Evolutionary conservation across 2,329 filamentous ascomycete genomes (phyloP), one percentile per base, ranked within the genome.

Genomic region (Nemania sp.): DNA sequence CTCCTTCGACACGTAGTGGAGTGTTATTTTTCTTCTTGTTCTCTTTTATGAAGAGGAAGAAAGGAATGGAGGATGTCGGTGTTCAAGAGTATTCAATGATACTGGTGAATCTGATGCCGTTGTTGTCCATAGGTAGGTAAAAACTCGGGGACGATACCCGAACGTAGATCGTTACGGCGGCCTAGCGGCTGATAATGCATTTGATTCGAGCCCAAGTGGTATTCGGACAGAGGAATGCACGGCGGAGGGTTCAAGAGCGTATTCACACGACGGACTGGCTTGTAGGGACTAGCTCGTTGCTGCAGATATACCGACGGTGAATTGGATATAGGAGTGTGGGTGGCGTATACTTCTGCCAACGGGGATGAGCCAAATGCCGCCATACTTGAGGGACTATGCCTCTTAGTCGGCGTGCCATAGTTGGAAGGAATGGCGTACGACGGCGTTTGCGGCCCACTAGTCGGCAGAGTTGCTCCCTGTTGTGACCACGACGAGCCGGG

Each of bases 211-310:
- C 80, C 74, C 49, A 89, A 76, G 61, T 88, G 79, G 67, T 91
- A 88, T 63, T 89, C 82, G 59, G 93, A 87, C 59, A 95, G 81
- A 6, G 90, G 90, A 7, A 85, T 80, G 20, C 90, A 89, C 0
- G 91, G 89, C 6, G 91, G 90, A 26, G 92, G 92, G 54, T 94
- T 91, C 24, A 97, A 79, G n/a, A 97, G 81, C 0, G 91, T 96
- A 63, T 94, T 91, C 54, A 97, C 90, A 56, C 90, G 83, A 48
- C 92, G 88, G 33, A 97, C 88, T 1, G 93, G 93, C 60, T 91
- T 89, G 73, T 97, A 97, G 3, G 94, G 94, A 50, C 93, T 97
- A 59, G 89, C 86, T 52, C 94, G 84, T 69, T 96, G 90, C 66
- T 90, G 88, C 31, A 97, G 78, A 72, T 95, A 95, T 66, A 90